Conservation (phyloP, 768 basidiomycete species). For the Lactifluus volemus region DNA sequence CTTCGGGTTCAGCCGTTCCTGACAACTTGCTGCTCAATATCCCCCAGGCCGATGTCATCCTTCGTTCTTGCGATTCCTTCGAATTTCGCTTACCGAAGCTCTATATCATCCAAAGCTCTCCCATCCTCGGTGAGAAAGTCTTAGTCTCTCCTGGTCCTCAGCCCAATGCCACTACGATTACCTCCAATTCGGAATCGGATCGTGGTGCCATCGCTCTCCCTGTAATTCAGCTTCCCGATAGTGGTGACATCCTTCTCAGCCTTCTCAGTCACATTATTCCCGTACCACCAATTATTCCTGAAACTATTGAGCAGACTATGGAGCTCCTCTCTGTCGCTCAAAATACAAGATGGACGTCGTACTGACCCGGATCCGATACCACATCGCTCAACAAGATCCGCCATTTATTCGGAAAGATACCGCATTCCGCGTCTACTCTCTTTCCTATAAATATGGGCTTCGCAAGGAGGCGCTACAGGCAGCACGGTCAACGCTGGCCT, state of each 20-base stretch:
- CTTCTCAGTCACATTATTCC: slow-evolving; percentile 3
- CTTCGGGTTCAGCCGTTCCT: neutral
- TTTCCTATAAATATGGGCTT: neutral
- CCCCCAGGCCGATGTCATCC: slow-evolving; percentile 34
- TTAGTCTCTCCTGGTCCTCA: slow-evolving; percentile 16
- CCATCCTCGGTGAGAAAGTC: slow-evolving; percentile 26
- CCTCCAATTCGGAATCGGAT: no score
- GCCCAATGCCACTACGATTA: no score
- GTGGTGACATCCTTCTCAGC: neutral
- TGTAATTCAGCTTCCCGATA: neutral
- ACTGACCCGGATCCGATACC: neutral
- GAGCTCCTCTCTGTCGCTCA: neutral
- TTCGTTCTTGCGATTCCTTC: slow-evolving; percentile 35
- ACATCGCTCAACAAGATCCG: neutral
- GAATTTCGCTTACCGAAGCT: slow-evolving; percentile 37
- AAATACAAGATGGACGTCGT: slow-evolving; percentile 1
- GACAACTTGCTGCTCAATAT: slow-evolving; percentile 30
- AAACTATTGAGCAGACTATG: neutral
- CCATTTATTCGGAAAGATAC: neutral
- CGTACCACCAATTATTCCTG: neutral
- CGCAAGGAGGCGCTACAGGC: slow-evolving; percentile 1
- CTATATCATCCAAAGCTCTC: slow-evolving; percentile 35
- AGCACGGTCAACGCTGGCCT: neutral
- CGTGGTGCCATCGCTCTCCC: neutral
- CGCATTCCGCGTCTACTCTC: neutral